Evolutionary conservation across 495 filamentous ascomycete genomes (phyloP).

Genomic region (Penicillium silybi): DNA sequence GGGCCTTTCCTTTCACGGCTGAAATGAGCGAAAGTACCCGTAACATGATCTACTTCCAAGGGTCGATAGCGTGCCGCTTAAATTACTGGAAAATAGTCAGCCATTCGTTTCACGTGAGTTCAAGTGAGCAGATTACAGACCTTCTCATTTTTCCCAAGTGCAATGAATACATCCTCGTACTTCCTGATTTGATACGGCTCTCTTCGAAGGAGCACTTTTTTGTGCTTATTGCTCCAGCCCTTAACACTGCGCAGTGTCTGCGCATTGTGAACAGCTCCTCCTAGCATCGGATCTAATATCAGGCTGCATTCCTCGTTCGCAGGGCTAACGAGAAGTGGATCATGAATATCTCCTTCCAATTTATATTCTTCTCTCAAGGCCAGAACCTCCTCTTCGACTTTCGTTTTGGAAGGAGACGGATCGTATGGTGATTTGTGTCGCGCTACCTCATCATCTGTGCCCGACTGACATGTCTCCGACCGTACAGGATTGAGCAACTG

Average conservation of each 20-base stretch:
- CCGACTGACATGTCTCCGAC: conserved; percentile 24
- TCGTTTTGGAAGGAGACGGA: conserved; percentile 13
- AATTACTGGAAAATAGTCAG: neutral
- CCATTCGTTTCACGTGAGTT: neutral
- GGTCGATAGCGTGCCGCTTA: neutral
- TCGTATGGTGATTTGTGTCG: conserved; percentile 30
- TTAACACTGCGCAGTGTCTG: conserved; percentile 15
- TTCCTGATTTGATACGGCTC: conserved; percentile 17
- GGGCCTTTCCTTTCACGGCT: neutral
- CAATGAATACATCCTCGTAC: conserved; percentile 21
- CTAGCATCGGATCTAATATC: conserved; percentile 15
- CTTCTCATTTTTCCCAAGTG: conserved; percentile 6
- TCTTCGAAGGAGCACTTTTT: conserved; percentile 13
- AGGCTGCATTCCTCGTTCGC: conserved; percentile 25
- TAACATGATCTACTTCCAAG: neutral
- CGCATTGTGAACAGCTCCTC: conserved; percentile 7
- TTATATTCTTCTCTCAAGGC: conserved; percentile 25
- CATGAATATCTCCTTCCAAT: conserved; percentile 19
- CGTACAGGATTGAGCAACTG: conserved; percentile 23
- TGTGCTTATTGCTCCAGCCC: conserved; percentile 26
- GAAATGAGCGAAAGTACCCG: neutral
- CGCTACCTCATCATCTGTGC: conserved; percentile 30
- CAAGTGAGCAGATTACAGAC: neutral
- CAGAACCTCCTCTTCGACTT: conserved; percentile 18
- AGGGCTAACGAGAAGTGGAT: conserved; percentile 28